A percentile compares a stretch with the other conserved stretches of the same genome.
phyloP scores from a whole-genome alignment of 352 stramenopile genomes.

The Pythium vanterpoolii region DNA sequence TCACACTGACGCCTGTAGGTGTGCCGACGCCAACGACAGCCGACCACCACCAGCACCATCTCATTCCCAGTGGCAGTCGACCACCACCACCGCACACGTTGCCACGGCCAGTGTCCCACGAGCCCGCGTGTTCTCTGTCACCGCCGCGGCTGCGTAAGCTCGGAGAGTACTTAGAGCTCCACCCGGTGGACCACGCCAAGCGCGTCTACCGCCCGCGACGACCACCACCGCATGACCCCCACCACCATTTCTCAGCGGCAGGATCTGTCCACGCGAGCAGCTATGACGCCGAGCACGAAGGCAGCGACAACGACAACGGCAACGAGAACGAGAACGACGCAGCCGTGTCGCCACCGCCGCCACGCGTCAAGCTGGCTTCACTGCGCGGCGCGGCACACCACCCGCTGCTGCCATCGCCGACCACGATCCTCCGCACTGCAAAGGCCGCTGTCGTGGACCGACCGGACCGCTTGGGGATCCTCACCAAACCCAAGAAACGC shows the following conservation, averaged over 20 bases:
- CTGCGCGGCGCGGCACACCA: not conserved
- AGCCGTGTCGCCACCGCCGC: not conserved
- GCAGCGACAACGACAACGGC: not conserved
- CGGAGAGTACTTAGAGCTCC: constrained; percentile 14
- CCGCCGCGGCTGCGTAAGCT: constrained; percentile 17
- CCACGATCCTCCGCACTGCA: not conserved
- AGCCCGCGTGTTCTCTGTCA: not conserved
- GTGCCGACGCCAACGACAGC: not conserved
- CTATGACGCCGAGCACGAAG: constrained; percentile 15
- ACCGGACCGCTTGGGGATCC: constrained; percentile 18
- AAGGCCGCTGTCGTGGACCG: constrained; percentile 6
- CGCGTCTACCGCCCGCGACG: constrained; percentile 10
- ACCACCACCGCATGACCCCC: not conserved
- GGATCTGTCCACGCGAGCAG: not conserved
- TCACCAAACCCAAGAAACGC: constrained; percentile 32
- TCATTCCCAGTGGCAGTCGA: not conserved
- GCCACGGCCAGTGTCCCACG: not conserved
- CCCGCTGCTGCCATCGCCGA: not conserved
- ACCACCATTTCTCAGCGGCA: not conserved
- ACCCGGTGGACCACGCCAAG: constrained; percentile 11
- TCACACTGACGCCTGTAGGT: not conserved
- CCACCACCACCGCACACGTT: not conserved
- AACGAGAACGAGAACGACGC: not conserved
- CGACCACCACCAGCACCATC: not conserved
- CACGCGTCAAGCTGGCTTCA: not conserved